Percentiles rank a stretch among this genome's conserved stretches.
Conservation (phyloP, 345 rosid species). For the Populus nigra region DNA sequence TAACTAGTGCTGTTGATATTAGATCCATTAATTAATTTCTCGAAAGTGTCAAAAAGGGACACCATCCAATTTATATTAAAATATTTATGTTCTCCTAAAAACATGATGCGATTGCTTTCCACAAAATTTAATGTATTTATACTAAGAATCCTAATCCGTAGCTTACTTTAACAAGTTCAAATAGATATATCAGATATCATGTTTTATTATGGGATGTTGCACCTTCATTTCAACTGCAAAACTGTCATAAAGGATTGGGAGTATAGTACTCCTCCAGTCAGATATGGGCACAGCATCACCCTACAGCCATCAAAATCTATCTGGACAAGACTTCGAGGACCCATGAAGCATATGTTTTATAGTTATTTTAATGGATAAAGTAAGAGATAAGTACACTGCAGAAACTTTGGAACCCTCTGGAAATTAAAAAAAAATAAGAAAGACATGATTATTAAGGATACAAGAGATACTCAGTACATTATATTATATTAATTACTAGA, state of each 20-base stretch:
- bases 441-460: no score
- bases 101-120: background rate
- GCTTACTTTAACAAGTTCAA: background rate
- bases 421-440: background rate
- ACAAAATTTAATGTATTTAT: no score
- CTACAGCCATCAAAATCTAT: background rate
- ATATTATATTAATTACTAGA: background rate
- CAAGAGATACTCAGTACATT: background rate
- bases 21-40: background rate
- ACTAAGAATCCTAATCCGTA: no score
- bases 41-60: background rate
- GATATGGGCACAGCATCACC: background rate
- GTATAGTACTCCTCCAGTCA: constrained; percentile 4
- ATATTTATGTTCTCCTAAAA: background rate
- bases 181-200: background rate
- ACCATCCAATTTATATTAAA: background rate
- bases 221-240: background rate
- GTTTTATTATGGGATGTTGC: background rate
- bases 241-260: background rate
- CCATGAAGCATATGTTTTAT: background rate
- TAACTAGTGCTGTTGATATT: background rate
- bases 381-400: background rate
- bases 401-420: no score
- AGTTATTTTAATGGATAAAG: background rate
- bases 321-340: background rate